Conservation (phyloP, 176 grass and related monocot species). For the Bolboschoenus planiculmis region DNA sequence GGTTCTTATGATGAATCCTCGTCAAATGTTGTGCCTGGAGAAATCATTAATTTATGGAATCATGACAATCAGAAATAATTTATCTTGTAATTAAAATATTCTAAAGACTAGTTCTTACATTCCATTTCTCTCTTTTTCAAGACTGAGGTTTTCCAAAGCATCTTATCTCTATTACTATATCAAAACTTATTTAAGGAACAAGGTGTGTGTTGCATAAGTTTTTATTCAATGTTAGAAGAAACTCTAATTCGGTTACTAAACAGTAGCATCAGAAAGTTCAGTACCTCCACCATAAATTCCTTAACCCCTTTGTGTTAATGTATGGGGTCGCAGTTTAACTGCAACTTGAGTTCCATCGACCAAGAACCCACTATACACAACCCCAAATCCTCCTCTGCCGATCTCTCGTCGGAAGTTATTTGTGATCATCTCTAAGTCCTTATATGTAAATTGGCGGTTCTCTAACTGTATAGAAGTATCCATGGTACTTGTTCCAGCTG, state of each 20-base stretch:
- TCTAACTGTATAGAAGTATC: conserved; percentile 18
- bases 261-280: background rate
- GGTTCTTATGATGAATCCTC: conserved; percentile 53
- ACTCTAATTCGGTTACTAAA: background rate
- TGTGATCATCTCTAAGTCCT: conserved; percentile 38
- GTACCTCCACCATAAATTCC: conserved; percentile 67
- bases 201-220: background rate
- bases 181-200: background rate
- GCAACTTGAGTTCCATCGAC: conserved; percentile 55
- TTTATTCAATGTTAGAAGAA: background rate
- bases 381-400: conserved; percentile 55
- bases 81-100: background rate
- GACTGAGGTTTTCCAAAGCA: too few species aligned
- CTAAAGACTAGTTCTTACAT: background rate
- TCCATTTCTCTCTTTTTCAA: background rate
- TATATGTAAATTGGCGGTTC: conserved; percentile 45
- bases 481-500: background rate
- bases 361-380: conserved; percentile 41
- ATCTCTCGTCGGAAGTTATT: conserved; percentile 46
- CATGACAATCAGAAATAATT: background rate
- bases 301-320: conserved; percentile 35
- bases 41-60: background rate
- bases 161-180: background rate
- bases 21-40: conserved; percentile 48
- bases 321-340: conserved; percentile 41